Conservation (phyloP, 2,329 filamentous ascomycete species). For the Colletotrichum echinochloae region DNA sequence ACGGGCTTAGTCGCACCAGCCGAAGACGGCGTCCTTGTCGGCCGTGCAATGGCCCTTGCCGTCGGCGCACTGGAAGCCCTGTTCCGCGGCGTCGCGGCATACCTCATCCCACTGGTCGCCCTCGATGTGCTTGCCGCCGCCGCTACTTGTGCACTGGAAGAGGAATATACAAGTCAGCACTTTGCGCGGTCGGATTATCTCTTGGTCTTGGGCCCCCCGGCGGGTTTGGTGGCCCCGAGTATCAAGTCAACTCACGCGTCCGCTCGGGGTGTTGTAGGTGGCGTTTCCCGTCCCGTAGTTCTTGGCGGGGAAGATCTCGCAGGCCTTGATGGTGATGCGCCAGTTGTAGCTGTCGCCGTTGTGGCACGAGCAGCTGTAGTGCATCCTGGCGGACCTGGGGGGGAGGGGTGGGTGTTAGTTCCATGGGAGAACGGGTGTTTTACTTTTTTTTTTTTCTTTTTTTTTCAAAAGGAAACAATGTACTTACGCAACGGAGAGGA, state of each 20-base stretch:
- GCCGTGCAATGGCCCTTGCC: not conserved
- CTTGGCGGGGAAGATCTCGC: not conserved
- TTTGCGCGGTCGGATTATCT: not conserved
- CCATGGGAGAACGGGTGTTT: not conserved
- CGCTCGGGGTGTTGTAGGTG: not conserved
- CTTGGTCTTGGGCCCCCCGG: too few relatives aligned
- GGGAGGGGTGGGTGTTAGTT: not conserved
- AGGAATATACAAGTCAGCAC: not conserved
- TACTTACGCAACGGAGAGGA: not conserved
- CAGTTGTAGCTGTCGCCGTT: not conserved
- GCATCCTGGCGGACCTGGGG: not conserved
- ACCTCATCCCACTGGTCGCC: not conserved
- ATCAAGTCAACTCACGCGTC: not conserved
- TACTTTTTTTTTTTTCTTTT: too few relatives aligned
- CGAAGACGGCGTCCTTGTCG: not conserved
- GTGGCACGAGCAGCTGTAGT: not conserved
- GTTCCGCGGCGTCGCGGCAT: not conserved
- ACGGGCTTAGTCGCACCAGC: not conserved
- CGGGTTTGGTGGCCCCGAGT: too few relatives aligned
- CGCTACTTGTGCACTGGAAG: not conserved
- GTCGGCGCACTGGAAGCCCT: not conserved
- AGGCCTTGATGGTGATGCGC: not conserved
- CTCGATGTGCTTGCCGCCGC: fast-evolving
- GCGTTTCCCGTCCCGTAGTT: not conserved
- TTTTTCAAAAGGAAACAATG: too few relatives aligned